These are phyloP conservation scores for Pichia sp. DNA, from an alignment of 1,139 yeast species.

Conservation along the genomic window DNA sequence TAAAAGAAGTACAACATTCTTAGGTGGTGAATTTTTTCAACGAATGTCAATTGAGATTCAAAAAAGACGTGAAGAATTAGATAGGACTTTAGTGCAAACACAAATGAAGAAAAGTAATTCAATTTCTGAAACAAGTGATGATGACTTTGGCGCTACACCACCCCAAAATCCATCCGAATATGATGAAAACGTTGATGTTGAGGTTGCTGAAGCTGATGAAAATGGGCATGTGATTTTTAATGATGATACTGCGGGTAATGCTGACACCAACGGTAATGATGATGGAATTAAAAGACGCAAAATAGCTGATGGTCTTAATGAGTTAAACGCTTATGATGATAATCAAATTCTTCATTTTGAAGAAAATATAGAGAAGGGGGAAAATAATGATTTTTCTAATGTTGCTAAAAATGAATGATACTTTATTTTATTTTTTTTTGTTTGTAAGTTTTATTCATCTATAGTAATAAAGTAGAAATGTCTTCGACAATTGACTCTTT, in stretches of 20 bases:
- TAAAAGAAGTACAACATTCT: slow-evolving; percentile 35
- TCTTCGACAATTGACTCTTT: too few relatives aligned
- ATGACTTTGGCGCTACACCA: slow-evolving; percentile 1
- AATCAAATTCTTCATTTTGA: background rate
- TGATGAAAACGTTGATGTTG: background rate
- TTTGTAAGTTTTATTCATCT: background rate
- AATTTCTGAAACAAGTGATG: slow-evolving; percentile 7
- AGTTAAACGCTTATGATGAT: background rate
- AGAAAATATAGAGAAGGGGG: background rate
- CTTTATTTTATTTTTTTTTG: background rate
- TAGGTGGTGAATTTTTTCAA: slow-evolving; percentile 27
- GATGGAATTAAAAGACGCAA: background rate
- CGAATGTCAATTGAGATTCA: slow-evolving; percentile 19
- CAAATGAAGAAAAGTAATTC: slow-evolving; percentile 8
- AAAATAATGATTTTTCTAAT: background rate
- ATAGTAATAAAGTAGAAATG: background rate
- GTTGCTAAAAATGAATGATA: background rate
- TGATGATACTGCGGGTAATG: background rate
- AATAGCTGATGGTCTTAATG: background rate
- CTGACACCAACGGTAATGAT: background rate
- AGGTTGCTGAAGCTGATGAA: background rate
- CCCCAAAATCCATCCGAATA: background rate
- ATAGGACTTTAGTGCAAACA: slow-evolving; percentile 14
- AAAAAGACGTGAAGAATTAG: slow-evolving; percentile 13
- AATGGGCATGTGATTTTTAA: background rate